Conservation (phyloP, 352 stramenopile genomes). For the Pseudoperonospora humuli region DNA sequence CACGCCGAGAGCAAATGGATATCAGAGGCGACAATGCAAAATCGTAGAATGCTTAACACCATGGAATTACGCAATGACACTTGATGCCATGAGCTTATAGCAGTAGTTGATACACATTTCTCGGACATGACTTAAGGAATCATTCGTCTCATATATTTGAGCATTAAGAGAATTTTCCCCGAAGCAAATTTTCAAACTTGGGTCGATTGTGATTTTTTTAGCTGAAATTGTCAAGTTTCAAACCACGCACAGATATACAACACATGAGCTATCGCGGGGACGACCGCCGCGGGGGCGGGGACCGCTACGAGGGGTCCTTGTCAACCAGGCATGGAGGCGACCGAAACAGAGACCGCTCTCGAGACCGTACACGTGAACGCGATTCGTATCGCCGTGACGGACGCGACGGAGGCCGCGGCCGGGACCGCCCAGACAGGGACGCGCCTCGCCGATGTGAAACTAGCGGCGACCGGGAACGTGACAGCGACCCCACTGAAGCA, state of each 20-base stretch:
- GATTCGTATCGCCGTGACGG: constrained; percentile 31
- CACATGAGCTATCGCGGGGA: constrained; percentile 26
- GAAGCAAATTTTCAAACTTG: too few species aligned
- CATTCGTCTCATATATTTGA: too few species aligned
- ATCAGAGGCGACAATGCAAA: too few species aligned
- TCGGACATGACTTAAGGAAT: too few species aligned
- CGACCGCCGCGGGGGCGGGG: constrained; percentile 15
- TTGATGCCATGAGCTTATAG: too few species aligned
- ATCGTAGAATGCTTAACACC: too few species aligned
- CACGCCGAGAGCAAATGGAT: too few species aligned
- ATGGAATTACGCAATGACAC: too few species aligned
- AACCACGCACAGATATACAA: constrained; percentile 11
- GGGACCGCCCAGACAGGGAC: constrained; percentile 28
- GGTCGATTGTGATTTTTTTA: too few species aligned
- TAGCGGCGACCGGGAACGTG: constrained; percentile 26
- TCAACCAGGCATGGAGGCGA: constrained; percentile 22
- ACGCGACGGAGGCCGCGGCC: constrained; percentile 11
- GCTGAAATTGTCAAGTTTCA: too few species aligned
- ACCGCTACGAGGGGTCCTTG: constrained; percentile 19
- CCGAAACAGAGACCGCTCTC: constrained; percentile 15
- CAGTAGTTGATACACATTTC: too few species aligned
- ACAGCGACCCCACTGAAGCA: constrained; percentile 8
- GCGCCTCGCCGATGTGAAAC: constrained; percentile 25
- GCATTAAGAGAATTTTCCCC: too few species aligned
- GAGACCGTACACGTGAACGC: constrained; percentile 24